These are phyloP conservation scores for Fusarium subglutinans DNA, from an alignment of 2,329 filamentous ascomycete species.

Conservation along the genomic window DNA sequence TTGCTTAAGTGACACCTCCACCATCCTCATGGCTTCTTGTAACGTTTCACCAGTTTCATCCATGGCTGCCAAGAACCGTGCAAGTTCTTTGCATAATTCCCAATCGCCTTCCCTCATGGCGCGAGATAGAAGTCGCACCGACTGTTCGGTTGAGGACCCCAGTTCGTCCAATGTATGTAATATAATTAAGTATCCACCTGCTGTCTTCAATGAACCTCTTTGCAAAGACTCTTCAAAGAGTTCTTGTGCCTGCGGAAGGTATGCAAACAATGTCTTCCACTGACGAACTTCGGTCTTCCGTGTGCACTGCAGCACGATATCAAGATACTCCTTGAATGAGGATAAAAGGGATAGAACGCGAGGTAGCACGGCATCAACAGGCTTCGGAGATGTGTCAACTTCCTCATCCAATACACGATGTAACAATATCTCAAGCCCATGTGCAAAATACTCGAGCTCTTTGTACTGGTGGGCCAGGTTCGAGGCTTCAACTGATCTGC, in stretches of 20 bases:
- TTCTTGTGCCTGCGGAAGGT: constrained; percentile 88
- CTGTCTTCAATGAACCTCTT: constrained; percentile 89
- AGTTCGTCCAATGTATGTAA: constrained; percentile 83
- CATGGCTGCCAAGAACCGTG: constrained; percentile 92
- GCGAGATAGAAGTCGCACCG: constrained; percentile 80
- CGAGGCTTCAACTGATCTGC: constrained; percentile 82
- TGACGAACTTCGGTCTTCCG: constrained; percentile 95
- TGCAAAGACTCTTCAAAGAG: constrained; percentile 93
- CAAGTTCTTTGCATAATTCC: constrained; percentile 95
- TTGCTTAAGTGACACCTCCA: constrained; percentile 54
- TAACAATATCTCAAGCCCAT: constrained; percentile 89
- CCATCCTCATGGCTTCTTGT: constrained; percentile 73
- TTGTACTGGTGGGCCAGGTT: constrained; percentile 87
- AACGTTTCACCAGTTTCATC: constrained; percentile 87
- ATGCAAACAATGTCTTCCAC: constrained; percentile 92
- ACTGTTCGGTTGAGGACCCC: constrained; percentile 75
- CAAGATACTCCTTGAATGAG: constrained; percentile 85
- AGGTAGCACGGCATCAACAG: constrained; percentile 71
- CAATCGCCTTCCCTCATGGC: constrained; percentile 89
- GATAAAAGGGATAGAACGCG: constrained; percentile 71
- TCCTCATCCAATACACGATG: constrained; percentile 96
- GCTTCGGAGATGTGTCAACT: constrained; percentile 75
- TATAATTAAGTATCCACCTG: constrained; percentile 94
- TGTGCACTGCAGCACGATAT: constrained; percentile 96
- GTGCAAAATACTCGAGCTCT: constrained; percentile 88